Base-by-base conservation (phyloP, 768 basidiomycete species). In the Tylopilus vinaceipallidus region DNA sequence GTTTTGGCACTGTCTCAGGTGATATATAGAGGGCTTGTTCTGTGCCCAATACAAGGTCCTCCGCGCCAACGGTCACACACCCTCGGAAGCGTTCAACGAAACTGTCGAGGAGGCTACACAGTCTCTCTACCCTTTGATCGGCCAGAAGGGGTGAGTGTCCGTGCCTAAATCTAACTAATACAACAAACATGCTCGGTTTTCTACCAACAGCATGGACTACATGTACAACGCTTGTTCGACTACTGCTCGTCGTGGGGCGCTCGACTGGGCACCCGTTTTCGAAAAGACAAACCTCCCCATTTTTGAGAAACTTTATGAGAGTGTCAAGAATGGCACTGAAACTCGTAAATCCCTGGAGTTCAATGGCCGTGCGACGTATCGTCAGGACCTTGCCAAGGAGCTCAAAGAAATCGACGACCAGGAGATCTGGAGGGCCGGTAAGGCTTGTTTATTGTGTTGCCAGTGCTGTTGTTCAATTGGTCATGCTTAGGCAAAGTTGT, bases 61-160 rank as follows among this genome's bases (percentile, higher is more conserved):
- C 63, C 91, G 94, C 67, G 89, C 87, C 66, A 95, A 95, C 68
- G 94, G 94, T 48, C 97, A 99, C 81, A 76, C 84, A 4, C 97
- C 97, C 46, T 98, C 95, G 36, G 97, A 99, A 70, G 95, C 95
- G 42, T 98, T 99, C 84, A 98, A 99, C 73, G 97, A 99, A 79
- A 98, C 97, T 52, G 97, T 98, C 54, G 97, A 98, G 74, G 97
- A 98, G 76, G 97, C 97, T n/a, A 98, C 95, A 36, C 95, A 99
- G 68, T 95, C 93, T 33, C 84, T 99, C 56, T 98, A 91, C 79
- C 97, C 97, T 52, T 73, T 99, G 71, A 93, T 99, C 63, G 97
- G 95, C 58, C 81, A 87, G 65, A 88, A 97, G 69, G 94, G 93
- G 87, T 90, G 69, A 47, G 83, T 66, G 7, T 46, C 29, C 6